Percentiles rank a stretch among this genome's conserved stretches.
These are phyloP conservation scores for Talaromyces sp. DNA, from an alignment of 2,329 filamentous ascomycete genomes.

Conservation along the genomic window DNA sequence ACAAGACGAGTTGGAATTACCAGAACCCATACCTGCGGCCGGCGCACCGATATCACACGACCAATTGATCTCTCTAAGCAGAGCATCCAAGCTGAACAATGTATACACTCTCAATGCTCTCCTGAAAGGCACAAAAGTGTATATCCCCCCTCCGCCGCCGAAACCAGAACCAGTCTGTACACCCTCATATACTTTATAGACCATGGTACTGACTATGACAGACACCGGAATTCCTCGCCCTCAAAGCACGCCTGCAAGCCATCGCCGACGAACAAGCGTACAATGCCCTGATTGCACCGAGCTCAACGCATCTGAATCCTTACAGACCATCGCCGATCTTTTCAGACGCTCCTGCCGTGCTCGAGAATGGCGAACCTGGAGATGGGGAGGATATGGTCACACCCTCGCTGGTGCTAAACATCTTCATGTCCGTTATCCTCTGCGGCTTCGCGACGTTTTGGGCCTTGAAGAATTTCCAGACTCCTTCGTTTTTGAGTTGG, in stretches of 20 bases:
- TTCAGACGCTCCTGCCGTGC: conserved; percentile 51
- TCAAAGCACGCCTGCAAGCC: conserved; percentile 80
- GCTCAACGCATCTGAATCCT: conserved; percentile 55
- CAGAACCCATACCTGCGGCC: conserved; percentile 25
- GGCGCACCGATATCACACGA: conserved; percentile 42
- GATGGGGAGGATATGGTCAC: conserved; percentile 35
- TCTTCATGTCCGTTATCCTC: conserved; percentile 79
- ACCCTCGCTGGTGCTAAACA: conserved; percentile 72
- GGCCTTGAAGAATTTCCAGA: conserved; percentile 38
- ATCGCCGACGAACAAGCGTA: conserved; percentile 81
- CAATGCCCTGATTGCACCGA: conserved; percentile 67
- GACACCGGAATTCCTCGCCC: conserved; percentile 69
- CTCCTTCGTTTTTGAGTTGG: conserved; percentile 26
- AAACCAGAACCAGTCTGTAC: conserved; percentile 68
- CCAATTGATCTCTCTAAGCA: conserved; percentile 38
- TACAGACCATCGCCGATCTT: conserved; percentile 47
- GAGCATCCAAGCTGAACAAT: conserved; percentile 21
- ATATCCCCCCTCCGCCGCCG: conserved; percentile 72
- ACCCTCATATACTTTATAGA: too few relatives aligned
- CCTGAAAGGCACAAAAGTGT: conserved; percentile 67
- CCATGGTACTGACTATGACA: not conserved
- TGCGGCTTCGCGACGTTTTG: conserved; percentile 48
- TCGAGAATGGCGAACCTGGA: conserved; percentile 23
- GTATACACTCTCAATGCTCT: conserved; percentile 62
- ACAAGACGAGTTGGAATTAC: conserved; percentile 35